Conservation (phyloP, 2,329 filamentous ascomycete genomes). For the Ascochyta pisi region DNA sequence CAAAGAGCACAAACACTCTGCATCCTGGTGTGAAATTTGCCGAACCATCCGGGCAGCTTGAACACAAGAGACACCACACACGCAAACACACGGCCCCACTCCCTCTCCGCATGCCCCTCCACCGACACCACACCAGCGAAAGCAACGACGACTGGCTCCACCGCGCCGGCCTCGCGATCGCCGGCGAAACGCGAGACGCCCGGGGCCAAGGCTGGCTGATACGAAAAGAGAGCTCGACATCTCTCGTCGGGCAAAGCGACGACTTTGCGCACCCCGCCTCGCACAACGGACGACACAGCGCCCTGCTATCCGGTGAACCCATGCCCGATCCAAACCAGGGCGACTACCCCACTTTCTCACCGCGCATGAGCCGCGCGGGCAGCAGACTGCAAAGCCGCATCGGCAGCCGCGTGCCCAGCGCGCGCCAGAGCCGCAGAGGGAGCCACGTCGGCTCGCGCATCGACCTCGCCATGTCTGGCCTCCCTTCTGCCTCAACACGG, state of each 20-base stretch:
- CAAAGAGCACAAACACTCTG: slow-evolving; percentile 55
- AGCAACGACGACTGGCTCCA: slow-evolving; percentile 63
- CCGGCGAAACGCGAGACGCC: slow-evolving; percentile 63
- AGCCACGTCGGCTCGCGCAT: slow-evolving; percentile 45
- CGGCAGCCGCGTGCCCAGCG: slow-evolving; percentile 49
- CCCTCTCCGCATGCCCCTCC: slow-evolving; percentile 33
- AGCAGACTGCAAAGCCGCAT: slow-evolving; percentile 49
- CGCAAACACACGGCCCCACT: slow-evolving; percentile 42
- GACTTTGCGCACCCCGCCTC: slow-evolving; percentile 41
- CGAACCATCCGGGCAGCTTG: neutral
- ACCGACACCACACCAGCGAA: slow-evolving; percentile 42
- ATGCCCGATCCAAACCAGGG: slow-evolving; percentile 26
- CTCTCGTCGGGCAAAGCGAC: slow-evolving; percentile 53
- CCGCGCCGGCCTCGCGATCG: slow-evolving; percentile 63
- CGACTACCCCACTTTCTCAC: slow-evolving; percentile 42
- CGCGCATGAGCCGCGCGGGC: slow-evolving; percentile 37
- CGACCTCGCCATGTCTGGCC: slow-evolving; percentile 47
- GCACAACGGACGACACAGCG: slow-evolving; percentile 25
- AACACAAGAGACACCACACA: slow-evolving; percentile 32
- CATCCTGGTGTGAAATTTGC: slow-evolving; percentile 39
- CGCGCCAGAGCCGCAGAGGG: slow-evolving; percentile 46
- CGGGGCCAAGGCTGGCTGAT: slow-evolving; percentile 69
- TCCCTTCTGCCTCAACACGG: slow-evolving; percentile 23
- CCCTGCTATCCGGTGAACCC: slow-evolving; percentile 44
- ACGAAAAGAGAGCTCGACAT: slow-evolving; percentile 63